Conservation (phyloP, 305 asterid species). For the Fraxinus nigra region DNA sequence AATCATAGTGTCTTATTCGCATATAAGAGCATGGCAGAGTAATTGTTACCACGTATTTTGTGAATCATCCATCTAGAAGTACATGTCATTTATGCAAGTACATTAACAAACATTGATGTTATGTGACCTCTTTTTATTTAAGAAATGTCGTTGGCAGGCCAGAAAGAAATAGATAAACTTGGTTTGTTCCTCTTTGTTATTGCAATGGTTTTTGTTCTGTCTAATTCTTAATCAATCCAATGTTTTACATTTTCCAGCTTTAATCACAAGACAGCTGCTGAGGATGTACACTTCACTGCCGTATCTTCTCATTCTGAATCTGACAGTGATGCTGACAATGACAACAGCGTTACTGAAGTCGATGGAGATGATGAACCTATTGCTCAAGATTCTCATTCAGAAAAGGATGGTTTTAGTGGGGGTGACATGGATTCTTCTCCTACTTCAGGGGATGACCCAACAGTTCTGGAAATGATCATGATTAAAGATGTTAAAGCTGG, state of each 20-base stretch:
- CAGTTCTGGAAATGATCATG: slow-evolving; percentile 71
- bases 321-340: slow-evolving; percentile 38
- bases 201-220: slow-evolving; percentile 6
- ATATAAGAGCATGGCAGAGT: neutral
- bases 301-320: slow-evolving; percentile 52
- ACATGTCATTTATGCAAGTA: neutral
- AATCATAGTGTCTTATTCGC: neutral
- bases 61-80: neutral
- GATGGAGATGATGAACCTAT: slow-evolving; percentile 31
- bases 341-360: slow-evolving; percentile 26
- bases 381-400: slow-evolving; percentile 31
- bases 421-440: slow-evolving; percentile 53
- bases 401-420: slow-evolving; percentile 28
- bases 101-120: neutral
- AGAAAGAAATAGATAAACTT: neutral
- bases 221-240: slow-evolving; percentile 18
- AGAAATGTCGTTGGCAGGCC: slow-evolving; percentile 11
- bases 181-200: slow-evolving; percentile 1
- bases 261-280: slow-evolving; percentile 90
- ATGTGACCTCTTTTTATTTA: neutral
- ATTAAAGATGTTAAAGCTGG: slow-evolving; percentile 75
- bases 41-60: neutral
- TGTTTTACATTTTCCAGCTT: slow-evolving; percentile 48
- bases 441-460: slow-evolving; percentile 38
- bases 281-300: slow-evolving; percentile 84